Conservation (phyloP, 495 filamentous ascomycete species). For the Chlorociboria aeruginascens region DNA sequence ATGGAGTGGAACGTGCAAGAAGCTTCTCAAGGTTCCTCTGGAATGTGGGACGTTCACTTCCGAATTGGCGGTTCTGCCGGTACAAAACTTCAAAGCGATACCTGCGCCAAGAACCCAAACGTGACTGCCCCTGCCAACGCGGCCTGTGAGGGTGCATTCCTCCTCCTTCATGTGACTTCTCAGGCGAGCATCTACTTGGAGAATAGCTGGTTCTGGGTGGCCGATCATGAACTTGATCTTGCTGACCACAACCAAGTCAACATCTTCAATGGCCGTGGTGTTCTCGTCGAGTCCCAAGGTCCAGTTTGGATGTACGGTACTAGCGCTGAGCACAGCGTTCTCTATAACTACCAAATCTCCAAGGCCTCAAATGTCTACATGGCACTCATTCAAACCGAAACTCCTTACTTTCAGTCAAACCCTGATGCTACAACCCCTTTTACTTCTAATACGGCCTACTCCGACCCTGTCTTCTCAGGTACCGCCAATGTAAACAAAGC, state of each 20-base stretch:
- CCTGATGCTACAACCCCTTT: slow-evolving; percentile 61
- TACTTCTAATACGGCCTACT: slow-evolving; percentile 45
- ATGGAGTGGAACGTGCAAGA: slow-evolving; percentile 83
- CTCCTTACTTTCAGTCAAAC: slow-evolving; percentile 85
- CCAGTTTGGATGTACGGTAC: slow-evolving; percentile 67
- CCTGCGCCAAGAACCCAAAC: slow-evolving; percentile 59
- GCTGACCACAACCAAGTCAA: slow-evolving; percentile 70
- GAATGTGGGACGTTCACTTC: slow-evolving; percentile 88
- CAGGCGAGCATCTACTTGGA: slow-evolving; percentile 69
- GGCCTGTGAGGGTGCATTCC: slow-evolving; percentile 61
- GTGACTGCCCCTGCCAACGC: slow-evolving; percentile 32
- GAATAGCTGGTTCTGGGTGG: slow-evolving; percentile 92
- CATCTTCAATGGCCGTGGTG: slow-evolving; percentile 87
- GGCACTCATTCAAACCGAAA: slow-evolving; percentile 81
- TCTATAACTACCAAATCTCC: slow-evolving; percentile 76
- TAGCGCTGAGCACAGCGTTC: slow-evolving; percentile 73
- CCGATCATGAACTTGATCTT: slow-evolving; percentile 84
- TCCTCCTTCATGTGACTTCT: slow-evolving; percentile 68
- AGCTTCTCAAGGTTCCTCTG: slow-evolving; percentile 52
- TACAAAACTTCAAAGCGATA: slow-evolving; percentile 64
- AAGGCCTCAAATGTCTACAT: slow-evolving; percentile 76
- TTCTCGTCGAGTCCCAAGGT: slow-evolving; percentile 27
- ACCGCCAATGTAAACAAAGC: slow-evolving; percentile 59
- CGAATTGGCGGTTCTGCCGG: slow-evolving; percentile 75
- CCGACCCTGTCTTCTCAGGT: slow-evolving; percentile 63